Evolutionary conservation across 306 rosid genomes (phyloP), one percentile per base, ranked within the genome.

Genomic region (Geum urbanum): DNA sequence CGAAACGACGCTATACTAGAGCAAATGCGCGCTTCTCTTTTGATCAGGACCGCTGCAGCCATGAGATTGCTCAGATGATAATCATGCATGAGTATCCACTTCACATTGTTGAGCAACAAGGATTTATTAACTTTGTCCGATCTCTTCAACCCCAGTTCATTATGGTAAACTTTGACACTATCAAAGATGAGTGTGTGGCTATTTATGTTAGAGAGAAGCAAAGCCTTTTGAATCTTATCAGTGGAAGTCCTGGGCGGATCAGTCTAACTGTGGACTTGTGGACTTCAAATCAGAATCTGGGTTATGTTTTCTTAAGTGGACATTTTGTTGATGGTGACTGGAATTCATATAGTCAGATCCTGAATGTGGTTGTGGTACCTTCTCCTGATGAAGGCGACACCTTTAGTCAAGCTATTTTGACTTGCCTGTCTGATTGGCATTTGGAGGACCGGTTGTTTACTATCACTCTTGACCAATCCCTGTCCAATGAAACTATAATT

Each of bases 81-180:
- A 83, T 94, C 63, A 75, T 87, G 85, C 97, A 94, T 52, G 96
- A 85, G 60, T 90, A 92, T 81, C 96, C 97, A 65, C 98, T 90
- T 77, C 74, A 90, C 76, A 82, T 92, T 71, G 96, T 87, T 52
- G 88, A 90, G 70, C 97, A 92, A 59, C 81, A 72, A 27, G 92
- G 96, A 66, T 94, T 94, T 83, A 66, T 82, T 67, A 79, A 80
- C 78, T 86, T 90, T 64, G 82, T 78, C 4, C 87, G 41, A 63
- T 75, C 67, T 80, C 89, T 94, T 73, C 96, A 88, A 77, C 97
- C 98, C 10, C 88, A 83, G 82, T 94, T 86, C 80, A 88, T 43
- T 59, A 80, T 79, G 56, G 66, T 67, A 39, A 69, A 84, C 71
- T 66, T 78, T 35, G 66, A 72, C 20, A 76, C 85, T 32, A 75